Conservation (phyloP, 2,329 filamentous ascomycete species). For the Didymosphaeria variabile region DNA sequence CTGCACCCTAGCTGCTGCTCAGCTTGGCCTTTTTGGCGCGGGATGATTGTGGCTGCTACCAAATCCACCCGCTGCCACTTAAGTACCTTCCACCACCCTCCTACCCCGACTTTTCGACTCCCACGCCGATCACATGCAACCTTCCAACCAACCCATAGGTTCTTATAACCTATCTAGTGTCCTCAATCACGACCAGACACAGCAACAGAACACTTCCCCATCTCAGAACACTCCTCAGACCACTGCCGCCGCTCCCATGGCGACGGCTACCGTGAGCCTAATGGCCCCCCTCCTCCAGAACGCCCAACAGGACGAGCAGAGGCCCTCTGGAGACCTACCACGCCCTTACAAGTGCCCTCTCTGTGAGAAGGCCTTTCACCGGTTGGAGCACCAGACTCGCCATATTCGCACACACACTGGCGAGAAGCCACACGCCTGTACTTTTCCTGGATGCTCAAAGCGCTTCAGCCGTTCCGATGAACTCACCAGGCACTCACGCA, state of each 20-base stretch:
- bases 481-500: slow-evolving; percentile 93
- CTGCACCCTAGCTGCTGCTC: slow-evolving; percentile 17
- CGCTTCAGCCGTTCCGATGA: slow-evolving; percentile 97
- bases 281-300: slow-evolving; percentile 69
- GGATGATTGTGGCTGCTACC: neutral
- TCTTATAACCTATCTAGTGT: slow-evolving; percentile 47
- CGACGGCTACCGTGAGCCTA: slow-evolving; percentile 58
- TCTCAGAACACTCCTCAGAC: slow-evolving; percentile 18
- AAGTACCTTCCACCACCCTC: slow-evolving; percentile 44
- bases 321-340: slow-evolving; percentile 76
- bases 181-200: slow-evolving; percentile 46
- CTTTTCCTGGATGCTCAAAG: slow-evolving; percentile 95
- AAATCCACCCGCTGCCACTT: neutral
- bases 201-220: slow-evolving; percentile 16
- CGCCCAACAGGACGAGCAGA: slow-evolving; percentile 63
- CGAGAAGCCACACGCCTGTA: slow-evolving; percentile 97
- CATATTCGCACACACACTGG: slow-evolving; percentile 98
- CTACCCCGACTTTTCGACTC: slow-evolving; percentile 45
- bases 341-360: slow-evolving; percentile 98
- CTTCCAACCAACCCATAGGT: slow-evolving; percentile 44
- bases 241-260: slow-evolving; percentile 41
- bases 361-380: slow-evolving; percentile 98
- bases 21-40: slow-evolving; percentile 31
- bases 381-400: slow-evolving; percentile 89
- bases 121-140: slow-evolving; percentile 50